phyloP scores from a whole-genome alignment of 352 stramenopile genomes.

The Pythium brassicae region DNA sequence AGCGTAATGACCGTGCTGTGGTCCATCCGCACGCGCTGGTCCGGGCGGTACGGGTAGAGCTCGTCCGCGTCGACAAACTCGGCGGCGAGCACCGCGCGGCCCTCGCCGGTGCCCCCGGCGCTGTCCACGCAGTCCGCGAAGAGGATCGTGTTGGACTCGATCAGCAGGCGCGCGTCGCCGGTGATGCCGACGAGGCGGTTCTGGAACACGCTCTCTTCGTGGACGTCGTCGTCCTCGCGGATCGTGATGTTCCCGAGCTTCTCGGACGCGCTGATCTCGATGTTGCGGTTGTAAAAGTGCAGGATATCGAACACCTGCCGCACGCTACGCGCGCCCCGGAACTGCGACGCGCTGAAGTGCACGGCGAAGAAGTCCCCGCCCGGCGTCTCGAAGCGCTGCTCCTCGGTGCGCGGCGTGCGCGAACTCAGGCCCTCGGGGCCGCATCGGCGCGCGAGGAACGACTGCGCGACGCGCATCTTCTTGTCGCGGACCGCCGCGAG shows the following conservation, averaged over 20 bases:
- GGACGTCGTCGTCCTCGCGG: conserved; percentile 35
- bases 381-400: conserved; percentile 34
- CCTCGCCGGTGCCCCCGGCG: conserved; percentile 19
- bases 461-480: conserved; percentile 21
- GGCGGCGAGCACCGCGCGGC: conserved; percentile 31
- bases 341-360: conserved; percentile 46
- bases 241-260: conserved; percentile 38
- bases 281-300: conserved; percentile 31
- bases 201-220: conserved; percentile 23
- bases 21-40: conserved; percentile 38
- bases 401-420: conserved; percentile 19
- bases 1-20: conserved; percentile 26
- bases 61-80: conserved; percentile 42
- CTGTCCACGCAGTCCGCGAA: conserved; percentile 30
- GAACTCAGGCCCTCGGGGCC: conserved; percentile 13
- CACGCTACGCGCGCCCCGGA: conserved; percentile 24
- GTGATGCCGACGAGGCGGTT: conserved; percentile 25
- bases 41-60: conserved; percentile 35
- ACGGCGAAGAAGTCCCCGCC: conserved; percentile 44
- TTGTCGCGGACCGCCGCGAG: conserved; percentile 17
- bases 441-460: conserved; percentile 24
- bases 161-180: conserved; percentile 12
- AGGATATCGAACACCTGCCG: conserved; percentile 33
- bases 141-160: conserved; percentile 36
- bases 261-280: conserved; percentile 48